Base-by-base conservation (phyloP, 2,329 filamentous ascomycete genomes). In the Neoscytalidium dimidiatum region DNA sequence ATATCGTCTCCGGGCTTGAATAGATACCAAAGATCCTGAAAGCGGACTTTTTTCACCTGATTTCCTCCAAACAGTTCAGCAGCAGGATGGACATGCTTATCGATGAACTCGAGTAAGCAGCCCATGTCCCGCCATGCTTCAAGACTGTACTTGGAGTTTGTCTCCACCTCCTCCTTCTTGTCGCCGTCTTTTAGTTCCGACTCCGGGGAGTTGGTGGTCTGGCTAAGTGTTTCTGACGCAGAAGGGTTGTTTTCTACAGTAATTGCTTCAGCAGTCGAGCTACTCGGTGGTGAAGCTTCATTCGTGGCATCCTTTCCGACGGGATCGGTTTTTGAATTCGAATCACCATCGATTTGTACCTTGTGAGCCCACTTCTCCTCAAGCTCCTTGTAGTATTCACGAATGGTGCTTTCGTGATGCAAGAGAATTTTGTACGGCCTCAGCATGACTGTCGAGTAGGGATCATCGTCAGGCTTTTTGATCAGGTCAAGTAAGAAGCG, bases 1-100 rank as follows among this genome's bases (percentile, higher is more conserved):
- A 64, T 29, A n/a, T 57, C 57, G 13, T 69, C 62, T 7, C 64
- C 58, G 28, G 57, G 13, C 64, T 52, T 66, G 44, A 67, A 67
- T 1, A 66, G 44, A 33, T 57, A 63, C 35, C 62, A 68, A 13
- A 68, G 66, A 43, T 68, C 67, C 11, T 35, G 31, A 41, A 67
- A 67, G 6, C 60, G 23, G 26, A 66, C 38, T 23, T 61, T 68
- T 17, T 23, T 19, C 17, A 58, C 48, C 19, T 63, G 23, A 66
- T 43, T 41, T 65, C 52, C 35, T 52, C 38, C 21, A 62, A 31
- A 44, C 7, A 13, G 48, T 31, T 35, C 2, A 4, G 9, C n/a
- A 21, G 28, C 23, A 4, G 58, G 58, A 29, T 2, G 19, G 4
- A 49, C 5, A 7, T n/a, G 5, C 1, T 17, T 9, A 13, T 49